Evolutionary conservation across 345 rosid species (phyloP).

Genomic region (Draba incana): DNA sequence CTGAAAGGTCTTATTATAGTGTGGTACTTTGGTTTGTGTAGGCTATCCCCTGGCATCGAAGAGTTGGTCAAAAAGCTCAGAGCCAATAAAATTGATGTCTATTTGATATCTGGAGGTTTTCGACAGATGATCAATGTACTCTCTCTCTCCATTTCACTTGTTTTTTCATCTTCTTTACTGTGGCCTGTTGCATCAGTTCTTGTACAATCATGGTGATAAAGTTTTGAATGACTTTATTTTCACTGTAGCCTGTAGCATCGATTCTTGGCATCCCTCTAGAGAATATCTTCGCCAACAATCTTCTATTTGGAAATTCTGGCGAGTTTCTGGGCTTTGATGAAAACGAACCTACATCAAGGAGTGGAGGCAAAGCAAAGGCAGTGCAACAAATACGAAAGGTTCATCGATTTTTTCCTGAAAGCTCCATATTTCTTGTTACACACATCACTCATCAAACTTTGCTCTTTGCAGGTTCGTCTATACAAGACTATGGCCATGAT

Average conservation of each 20-base stretch:
- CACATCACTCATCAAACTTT: slow-evolving; percentile 28
- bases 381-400: slow-evolving; percentile 89
- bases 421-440: slow-evolving; percentile 19
- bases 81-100: slow-evolving; percentile 64
- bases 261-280: slow-evolving; percentile 79
- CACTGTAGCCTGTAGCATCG: slow-evolving; percentile 78
- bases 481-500: slow-evolving; percentile 85
- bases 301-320: slow-evolving; percentile 71
- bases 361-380: slow-evolving; percentile 95
- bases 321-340: slow-evolving; percentile 82
- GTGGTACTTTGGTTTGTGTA: slow-evolving; percentile 39
- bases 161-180: slow-evolving; percentile 17
- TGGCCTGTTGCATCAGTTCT: slow-evolving; percentile 20
- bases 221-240: slow-evolving; percentile 8
- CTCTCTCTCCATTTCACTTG: slow-evolving; percentile 13
- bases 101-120: slow-evolving; percentile 93
- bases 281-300: slow-evolving; percentile 86
- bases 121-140: slow-evolving; percentile 95
- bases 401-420: slow-evolving; percentile 12
- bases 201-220: slow-evolving; percentile 19
- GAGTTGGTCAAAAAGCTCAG: slow-evolving; percentile 77
- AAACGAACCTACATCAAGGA: slow-evolving; percentile 90
- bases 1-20: background rate
- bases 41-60: slow-evolving; percentile 84
- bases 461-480: slow-evolving; percentile 57